Conservation (phyloP, 495 filamentous ascomycete genomes). For the Lophiotrema nucula region DNA sequence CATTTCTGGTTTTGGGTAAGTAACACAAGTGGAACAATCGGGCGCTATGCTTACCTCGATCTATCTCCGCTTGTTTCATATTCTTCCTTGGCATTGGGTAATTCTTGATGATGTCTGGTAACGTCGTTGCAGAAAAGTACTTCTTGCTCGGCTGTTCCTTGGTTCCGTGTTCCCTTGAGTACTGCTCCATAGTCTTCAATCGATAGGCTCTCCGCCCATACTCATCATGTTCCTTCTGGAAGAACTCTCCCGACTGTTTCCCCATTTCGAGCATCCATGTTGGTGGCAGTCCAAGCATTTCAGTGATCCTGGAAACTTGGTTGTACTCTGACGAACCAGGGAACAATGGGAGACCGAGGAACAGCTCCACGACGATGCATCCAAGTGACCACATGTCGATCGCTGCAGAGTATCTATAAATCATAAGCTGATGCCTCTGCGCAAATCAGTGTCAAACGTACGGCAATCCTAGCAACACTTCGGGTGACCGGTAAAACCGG, state of each 20-base stretch:
- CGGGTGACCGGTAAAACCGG: conserved; percentile 94
- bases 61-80: conserved; percentile 96
- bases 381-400: conserved; percentile 99
- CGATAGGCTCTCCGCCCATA: conserved; percentile 87
- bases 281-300: conserved; percentile 95
- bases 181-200: conserved; percentile 95
- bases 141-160: conserved; percentile 99
- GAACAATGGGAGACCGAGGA: conserved; percentile 92
- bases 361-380: conserved; percentile 98
- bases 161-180: conserved; percentile 87
- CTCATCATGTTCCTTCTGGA: conserved; percentile 90
- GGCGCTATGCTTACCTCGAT: conserved; percentile 89
- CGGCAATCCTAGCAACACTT: conserved; percentile 89
- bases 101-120: conserved; percentile 94
- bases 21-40: too few relatives aligned
- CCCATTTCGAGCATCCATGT: conserved; percentile 99
- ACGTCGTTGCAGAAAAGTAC: conserved; percentile 89
- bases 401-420: conserved; percentile 81
- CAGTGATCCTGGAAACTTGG: conserved; percentile 93
- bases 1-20: conserved; percentile 77
- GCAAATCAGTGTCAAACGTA: too few relatives aligned
- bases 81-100: conserved; percentile 99
- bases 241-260: conserved; percentile 96
- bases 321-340: conserved; percentile 99
- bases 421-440: too few relatives aligned